Percentiles rank a stretch among this genome's conserved stretches.
phyloP scores from a whole-genome alignment of 2,329 filamentous ascomycete genomes.

The Alternaria triticimaculans region DNA sequence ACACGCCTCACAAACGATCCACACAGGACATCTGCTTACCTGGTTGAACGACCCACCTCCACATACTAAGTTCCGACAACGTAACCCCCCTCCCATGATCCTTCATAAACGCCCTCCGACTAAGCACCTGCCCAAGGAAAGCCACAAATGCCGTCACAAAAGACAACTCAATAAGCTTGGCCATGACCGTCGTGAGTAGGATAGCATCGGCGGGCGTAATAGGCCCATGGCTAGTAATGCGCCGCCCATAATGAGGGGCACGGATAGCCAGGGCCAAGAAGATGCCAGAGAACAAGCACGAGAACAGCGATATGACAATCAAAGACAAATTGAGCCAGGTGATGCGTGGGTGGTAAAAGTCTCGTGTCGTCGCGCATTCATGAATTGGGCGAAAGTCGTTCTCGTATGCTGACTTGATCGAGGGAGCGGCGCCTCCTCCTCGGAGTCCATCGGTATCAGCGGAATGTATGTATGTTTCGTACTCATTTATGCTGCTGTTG shows the following conservation, averaged over 20 bases:
- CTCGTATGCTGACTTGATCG: slow-evolving; percentile 46
- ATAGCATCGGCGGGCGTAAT: slow-evolving; percentile 70
- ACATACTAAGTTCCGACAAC: slow-evolving; percentile 79
- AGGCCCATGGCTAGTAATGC: slow-evolving; percentile 60
- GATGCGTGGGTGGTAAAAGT: slow-evolving; percentile 49
- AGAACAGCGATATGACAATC: slow-evolving; percentile 63
- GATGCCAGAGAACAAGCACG: slow-evolving; percentile 68
- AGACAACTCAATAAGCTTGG: slow-evolving; percentile 78
- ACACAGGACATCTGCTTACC: background rate
- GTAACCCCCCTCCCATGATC: slow-evolving; percentile 68
- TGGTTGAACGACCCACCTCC: slow-evolving; percentile 70
- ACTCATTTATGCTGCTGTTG: slow-evolving; percentile 34
- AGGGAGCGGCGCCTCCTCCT: slow-evolving; percentile 27
- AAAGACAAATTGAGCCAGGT: slow-evolving; percentile 58
- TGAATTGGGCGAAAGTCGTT: slow-evolving; percentile 45
- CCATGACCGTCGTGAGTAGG: slow-evolving; percentile 70
- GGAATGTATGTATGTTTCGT: slow-evolving; percentile 37
- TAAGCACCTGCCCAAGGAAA: slow-evolving; percentile 76
- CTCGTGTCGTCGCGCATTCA: slow-evolving; percentile 46
- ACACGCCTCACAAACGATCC: background rate
- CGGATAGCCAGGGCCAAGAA: slow-evolving; percentile 68
- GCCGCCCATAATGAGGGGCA: slow-evolving; percentile 67
- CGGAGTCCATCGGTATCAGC: slow-evolving; percentile 31
- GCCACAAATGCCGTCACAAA: slow-evolving; percentile 81
- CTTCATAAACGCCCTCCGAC: slow-evolving; percentile 69